Base-by-base conservation (phyloP, 2,329 filamentous ascomycete species). In the Aspergillus bombycis region DNA sequence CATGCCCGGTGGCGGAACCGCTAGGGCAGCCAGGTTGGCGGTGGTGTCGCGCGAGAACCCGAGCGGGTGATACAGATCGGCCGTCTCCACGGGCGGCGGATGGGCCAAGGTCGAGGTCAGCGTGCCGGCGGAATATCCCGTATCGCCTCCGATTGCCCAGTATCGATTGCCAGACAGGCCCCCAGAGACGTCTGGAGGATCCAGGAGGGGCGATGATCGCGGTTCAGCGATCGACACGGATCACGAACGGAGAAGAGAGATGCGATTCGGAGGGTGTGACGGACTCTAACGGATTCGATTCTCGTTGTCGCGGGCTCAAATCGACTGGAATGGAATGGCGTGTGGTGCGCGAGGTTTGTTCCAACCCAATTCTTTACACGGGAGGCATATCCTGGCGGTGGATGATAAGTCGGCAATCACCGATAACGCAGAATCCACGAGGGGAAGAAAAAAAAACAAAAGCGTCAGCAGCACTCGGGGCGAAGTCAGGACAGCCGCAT, bases 1-100 rank as follows among this genome's bases (percentile, higher is more conserved):
- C 86, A 89, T 89, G 76, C 84, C 85, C 75, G 84, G 80, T 75
- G 84, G 83, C 72, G 84, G 85, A 72, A 85, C 82, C 74, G 87
- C 84, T 71, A 86, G 84, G 75, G 86, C 83, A 82, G 86, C 86
- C 87, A 89, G 84, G 80, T 82, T 87, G 82, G 77, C 83, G 79
- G 80, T 67, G 36, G 66, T 80, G 71, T 82, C 77, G 75, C 77
- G 76, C 60, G 74, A 71, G 73, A 75, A 78, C 74, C 74, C 74
- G 70, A 72, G 72, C 73, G 79, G 79, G 72, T 79, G 72, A 63
- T 68, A 77, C 72, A 71, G 65, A 52, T 79, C 78, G 67, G 71
- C 72, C 70, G 77, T 74, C 67, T 75, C 77, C 30, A 68, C 59
- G 60, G 75, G 74, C 62, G 80, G 77, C 61, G 79, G 77, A 70